Percentiles rank a stretch among this genome's conserved stretches.
These are phyloP conservation scores for Thelephora aurantiotincta DNA, from an alignment of 768 basidiomycete genomes.

Conservation along the genomic window DNA sequence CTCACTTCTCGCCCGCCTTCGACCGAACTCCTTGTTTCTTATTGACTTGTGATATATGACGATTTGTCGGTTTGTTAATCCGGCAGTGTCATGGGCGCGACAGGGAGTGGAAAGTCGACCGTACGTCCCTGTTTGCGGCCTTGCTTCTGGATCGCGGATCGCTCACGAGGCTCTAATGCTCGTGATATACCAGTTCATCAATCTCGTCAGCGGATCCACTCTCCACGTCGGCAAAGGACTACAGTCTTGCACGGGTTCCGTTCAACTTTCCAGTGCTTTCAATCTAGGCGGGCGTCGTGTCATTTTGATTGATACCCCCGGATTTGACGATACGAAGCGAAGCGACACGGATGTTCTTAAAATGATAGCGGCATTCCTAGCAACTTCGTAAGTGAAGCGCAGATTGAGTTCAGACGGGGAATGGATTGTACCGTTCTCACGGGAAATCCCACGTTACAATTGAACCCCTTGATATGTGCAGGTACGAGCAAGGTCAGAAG, in stretches of 20 bases:
- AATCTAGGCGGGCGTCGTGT: conserved; percentile 25
- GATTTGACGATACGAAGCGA: conserved; percentile 39
- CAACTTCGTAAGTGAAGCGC: conserved; percentile 3
- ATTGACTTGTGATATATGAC: too few relatives aligned
- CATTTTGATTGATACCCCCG: conserved; percentile 43
- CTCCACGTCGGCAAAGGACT: conserved; percentile 30
- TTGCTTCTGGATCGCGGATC: background rate
- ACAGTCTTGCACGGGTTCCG: conserved; percentile 34
- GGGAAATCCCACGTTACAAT: background rate
- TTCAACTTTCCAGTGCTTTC: conserved; percentile 30
- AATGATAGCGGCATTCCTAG: conserved; percentile 7
- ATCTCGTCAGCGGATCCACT: conserved; percentile 33
- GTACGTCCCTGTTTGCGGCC: conserved; percentile 1
- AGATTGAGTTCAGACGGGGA: too few relatives aligned
- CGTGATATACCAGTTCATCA: conserved; percentile 53
- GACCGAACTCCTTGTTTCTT: too few relatives aligned
- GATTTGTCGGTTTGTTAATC: background rate
- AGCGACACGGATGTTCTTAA: conserved; percentile 9
- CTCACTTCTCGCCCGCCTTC: too few relatives aligned
- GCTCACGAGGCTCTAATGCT: too few relatives aligned
- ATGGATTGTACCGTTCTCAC: background rate
- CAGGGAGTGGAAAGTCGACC: conserved; percentile 9
- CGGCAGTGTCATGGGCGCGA: conserved; percentile 8
- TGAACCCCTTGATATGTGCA: conserved; percentile 1
- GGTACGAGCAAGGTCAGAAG: conserved; percentile 9